phyloP scores from a whole-genome alignment of 345 rosid species.

The Corymbia maculata region DNA sequence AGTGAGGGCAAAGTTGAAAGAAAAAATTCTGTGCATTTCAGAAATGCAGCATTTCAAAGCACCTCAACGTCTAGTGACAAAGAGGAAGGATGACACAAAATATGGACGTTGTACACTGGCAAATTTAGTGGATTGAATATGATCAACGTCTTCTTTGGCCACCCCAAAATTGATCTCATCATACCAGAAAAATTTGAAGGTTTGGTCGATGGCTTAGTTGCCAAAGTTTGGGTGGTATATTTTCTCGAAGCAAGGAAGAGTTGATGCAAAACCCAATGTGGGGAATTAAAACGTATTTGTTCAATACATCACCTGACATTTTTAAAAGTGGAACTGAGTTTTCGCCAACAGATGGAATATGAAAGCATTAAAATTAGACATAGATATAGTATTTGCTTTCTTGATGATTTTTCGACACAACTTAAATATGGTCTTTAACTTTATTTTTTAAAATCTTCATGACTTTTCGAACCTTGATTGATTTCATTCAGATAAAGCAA shows the following conservation, averaged over 20 bases:
- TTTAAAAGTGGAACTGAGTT: not conserved
- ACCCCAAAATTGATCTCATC: not conserved
- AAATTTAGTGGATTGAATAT: not conserved
- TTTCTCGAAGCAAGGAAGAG: not conserved
- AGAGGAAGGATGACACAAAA: not conserved
- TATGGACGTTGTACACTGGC: not conserved
- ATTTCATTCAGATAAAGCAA: not conserved
- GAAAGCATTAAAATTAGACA: not conserved
- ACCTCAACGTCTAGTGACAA: not conserved
- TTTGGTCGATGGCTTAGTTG: not conserved
- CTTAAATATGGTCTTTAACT: not conserved
- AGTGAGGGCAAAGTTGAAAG: too few species aligned
- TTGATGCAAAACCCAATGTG: not conserved
- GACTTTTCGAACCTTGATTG: not conserved
- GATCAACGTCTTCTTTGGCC: not conserved
- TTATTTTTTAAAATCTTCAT: not conserved
- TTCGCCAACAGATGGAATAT: not conserved
- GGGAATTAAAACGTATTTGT: not conserved
- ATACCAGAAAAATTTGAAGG: not conserved
- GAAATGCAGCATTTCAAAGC: too few species aligned
- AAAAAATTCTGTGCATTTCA: too few species aligned
- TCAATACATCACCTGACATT: too few species aligned
- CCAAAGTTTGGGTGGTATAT: not conserved
- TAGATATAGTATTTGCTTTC: not conserved
- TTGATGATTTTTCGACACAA: not conserved